Evolutionary conservation across 495 filamentous ascomycete genomes (phyloP), one percentile per base, ranked within the genome.

Genomic region (Aspergillus sclerotioniger): DNA sequence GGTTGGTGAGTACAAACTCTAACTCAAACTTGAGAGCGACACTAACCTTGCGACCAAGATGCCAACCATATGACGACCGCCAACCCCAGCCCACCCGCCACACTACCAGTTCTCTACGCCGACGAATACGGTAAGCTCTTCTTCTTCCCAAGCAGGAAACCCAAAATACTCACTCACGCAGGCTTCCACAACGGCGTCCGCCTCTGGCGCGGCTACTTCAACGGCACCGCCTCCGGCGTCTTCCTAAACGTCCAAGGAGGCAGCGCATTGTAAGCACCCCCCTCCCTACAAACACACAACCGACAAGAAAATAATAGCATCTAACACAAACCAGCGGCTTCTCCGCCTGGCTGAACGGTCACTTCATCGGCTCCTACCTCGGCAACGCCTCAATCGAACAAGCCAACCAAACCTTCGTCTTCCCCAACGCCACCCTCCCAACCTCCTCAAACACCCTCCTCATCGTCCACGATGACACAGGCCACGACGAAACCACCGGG

Each of bases 401-500:
- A 60, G 64, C 58, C 48, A 71, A 68, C 51, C 56, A 67, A 15
- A 70, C 68, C 13, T 62, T 76, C 39, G 59, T 65, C 17, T 74
- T 76, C 61, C 20, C 65, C 19, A 67, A 87, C 9, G 75, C 79
- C 17, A 72, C 71, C 12, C 73, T 90, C 35, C 69, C 62, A 43
- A 72, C 76, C 1, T 32, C 90, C 37, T 69, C 62, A 35, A 72
- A 75, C 0, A 47, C 41, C 16, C 68, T 91, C 62, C 90, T 89
- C 3, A 76, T 90, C 33, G 61, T 90, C n/a, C 76, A 90, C 50
- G 89, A 91, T 64, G 80, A 88, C 66, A 90, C 86, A 71, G 88
- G 87, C 35, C 75, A 88, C 20, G 79, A 87, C 61, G 80, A 85
- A 67, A 83, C 88, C 63, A 81, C 72, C 64, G 68, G 74, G 7